Evolutionary conservation across 116 monocot species (phyloP).

Genomic region (Phalaenopsis hybrid): DNA sequence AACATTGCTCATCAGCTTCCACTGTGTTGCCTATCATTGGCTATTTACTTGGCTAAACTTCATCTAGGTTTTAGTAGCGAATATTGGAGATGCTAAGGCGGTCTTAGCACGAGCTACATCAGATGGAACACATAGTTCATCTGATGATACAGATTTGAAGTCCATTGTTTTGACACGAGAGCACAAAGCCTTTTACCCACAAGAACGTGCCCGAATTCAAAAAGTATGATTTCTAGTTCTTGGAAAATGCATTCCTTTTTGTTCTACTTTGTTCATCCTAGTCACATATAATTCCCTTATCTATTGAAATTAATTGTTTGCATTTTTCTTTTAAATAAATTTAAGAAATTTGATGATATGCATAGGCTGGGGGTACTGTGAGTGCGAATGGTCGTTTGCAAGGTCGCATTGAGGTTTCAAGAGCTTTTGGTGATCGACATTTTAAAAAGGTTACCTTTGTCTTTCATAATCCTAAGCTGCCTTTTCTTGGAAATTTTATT

Average conservation of each 20-base stretch:
- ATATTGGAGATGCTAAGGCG: constrained; percentile 89
- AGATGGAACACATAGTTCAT: constrained; percentile 13
- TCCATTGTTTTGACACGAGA: constrained; percentile 88
- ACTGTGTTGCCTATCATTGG: not conserved
- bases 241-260: not conserved
- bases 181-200: constrained; percentile 82
- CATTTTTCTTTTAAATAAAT: not conserved
- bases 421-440: constrained; percentile 91
- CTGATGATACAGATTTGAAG: constrained; percentile 37
- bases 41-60: not conserved
- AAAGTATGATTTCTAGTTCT: constrained; percentile 32
- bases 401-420: constrained; percentile 85
- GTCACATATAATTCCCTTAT: not conserved
- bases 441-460: constrained; percentile 65
- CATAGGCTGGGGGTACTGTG: constrained; percentile 68
- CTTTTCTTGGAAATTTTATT: not conserved
- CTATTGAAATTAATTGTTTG: not conserved
- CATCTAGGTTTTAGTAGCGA: constrained; percentile 72
- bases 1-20: not conserved
- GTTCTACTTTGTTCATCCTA: not conserved
- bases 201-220: constrained; percentile 74
- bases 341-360: constrained; percentile 7
- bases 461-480: not conserved
- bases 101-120: constrained; percentile 53
- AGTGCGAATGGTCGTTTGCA: constrained; percentile 80